Evolutionary conservation across 768 basidiomycete genomes (phyloP), one percentile per base, ranked within the genome.

Genomic region (Suillus weaverae): DNA sequence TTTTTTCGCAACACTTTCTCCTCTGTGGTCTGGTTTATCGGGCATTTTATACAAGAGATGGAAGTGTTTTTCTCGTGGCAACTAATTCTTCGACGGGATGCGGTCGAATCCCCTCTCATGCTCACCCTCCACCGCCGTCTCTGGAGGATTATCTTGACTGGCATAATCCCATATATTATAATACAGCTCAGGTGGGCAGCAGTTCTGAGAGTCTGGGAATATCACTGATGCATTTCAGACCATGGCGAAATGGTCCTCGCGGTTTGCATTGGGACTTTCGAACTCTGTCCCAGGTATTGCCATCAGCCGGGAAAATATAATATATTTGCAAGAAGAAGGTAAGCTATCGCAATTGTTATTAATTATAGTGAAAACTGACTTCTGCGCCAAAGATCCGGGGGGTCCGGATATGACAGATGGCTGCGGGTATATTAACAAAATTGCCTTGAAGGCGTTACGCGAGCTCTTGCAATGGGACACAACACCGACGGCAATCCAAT

Each of bases 181-280:
- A 90, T 62, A 61, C 64, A 0, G 66, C 78, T 0, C 89, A 91
- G 79, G 89, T 86, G 69, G 20, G 72, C 64, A n/a, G 36, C 26
- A 26, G 11, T 22, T 38, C n/a, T 36, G 43, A 26, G n/a, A 11
- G n/a, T 20, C 13, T 33, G 32, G 33, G 35, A 22, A 50, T 2
- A 36, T 50, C 16, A 35, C 62, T 26, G 54, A 50, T 55, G 13
- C 62, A 4, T 46, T n/a, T 16, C 61, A 90, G 89, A 78, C 81
- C 13, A 82, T 89, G 76, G 78, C 84, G 1, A 90, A 91, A 73
- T 90, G 85, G 84, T 78, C 83, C 14, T 81, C 88, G n/a, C 81
- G 89, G 0, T 86, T 85, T 66, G 81, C 84, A 0, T 79, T 91
- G 10, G 87, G 85, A 0, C 71, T 89, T 7, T 90, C 89, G 0